Base-by-base conservation (phyloP, 805 yeast genomes). In the Saccharomyces paradoxus region DNA sequence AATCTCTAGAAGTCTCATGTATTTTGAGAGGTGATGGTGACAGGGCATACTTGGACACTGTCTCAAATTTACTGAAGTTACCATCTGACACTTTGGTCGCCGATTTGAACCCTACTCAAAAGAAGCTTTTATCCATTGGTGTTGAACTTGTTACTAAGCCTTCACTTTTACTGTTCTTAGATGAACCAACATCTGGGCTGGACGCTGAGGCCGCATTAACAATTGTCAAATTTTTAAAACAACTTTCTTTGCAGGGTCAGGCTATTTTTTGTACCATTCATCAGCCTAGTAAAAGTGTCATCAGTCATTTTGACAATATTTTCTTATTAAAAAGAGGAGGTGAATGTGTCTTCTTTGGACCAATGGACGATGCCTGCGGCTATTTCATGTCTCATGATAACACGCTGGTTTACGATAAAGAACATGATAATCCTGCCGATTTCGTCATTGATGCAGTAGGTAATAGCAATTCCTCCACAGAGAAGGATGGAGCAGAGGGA, bases 391-490 rank as follows among this genome's bases (percentile, higher is more conserved):
- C 72, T 53, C 69, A 81, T 60, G 86, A 92, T 28, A 52, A 52
- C 6, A 83, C 87, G n/a, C 76, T 83, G 60, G 73, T 73, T 51
- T 86, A 87, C 69, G 71, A 69, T 41, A 50, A 28, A 2, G 69
- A 69, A 27, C 60, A 60, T 21, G 89, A 82, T 51, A 85, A 85
- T 58, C 89, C 90, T 1, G 90, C 90, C n/a, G 90, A 84, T 66
- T 85, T 84, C 70, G 79, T 85, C 64, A 72, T 85, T 56, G 86
- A 83, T 57, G 80, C 79, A n/a, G 83, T 86, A 66, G 90, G 89
- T 61, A 53, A 55, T 48, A 87, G 89, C 2, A 83, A 86, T 41
- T 82, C 86, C 2, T 58, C 68, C 37, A 77, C 74, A 5, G 68
- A 71, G 14, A 75, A 71, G n/a, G 53, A 27, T 27, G 52, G 46